Conservation (phyloP, 306 rosid species). For the Oemleria cerasiformis region DNA sequence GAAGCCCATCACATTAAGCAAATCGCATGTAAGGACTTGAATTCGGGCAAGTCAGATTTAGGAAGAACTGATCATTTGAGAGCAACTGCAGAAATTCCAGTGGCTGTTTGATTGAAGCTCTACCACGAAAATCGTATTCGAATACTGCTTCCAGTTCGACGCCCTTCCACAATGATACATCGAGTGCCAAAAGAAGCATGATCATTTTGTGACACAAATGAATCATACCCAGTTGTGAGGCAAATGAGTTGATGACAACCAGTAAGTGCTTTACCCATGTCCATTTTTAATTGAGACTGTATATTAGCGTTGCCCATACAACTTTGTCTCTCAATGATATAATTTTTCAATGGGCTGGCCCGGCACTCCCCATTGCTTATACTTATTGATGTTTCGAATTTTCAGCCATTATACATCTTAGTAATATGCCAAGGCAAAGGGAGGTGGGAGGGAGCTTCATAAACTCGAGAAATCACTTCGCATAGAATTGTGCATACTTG, state of each 20-base stretch:
- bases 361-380: neutral
- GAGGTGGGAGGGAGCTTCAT: neutral
- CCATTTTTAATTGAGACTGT: constrained; percentile 13
- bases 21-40: constrained; percentile 35
- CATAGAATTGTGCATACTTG: neutral
- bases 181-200: neutral
- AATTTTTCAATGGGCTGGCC: constrained; percentile 1
- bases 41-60: constrained; percentile 18
- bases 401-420: neutral
- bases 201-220: constrained; percentile 17
- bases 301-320: neutral
- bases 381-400: neutral
- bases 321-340: neutral
- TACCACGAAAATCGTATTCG: neutral
- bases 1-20: constrained; percentile 58
- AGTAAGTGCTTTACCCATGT: constrained; percentile 13
- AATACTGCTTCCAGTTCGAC: constrained; percentile 8
- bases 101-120: constrained; percentile 39
- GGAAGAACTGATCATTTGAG: constrained; percentile 24
- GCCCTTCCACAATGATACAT: neutral
- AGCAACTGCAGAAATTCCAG: constrained; percentile 39
- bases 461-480: neutral
- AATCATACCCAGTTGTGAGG: constrained; percentile 16
- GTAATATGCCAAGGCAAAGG: neutral
- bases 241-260: constrained; percentile 13